These are phyloP conservation scores for Cercis canadensis DNA, from an alignment of 306 rosid species.

Conservation along the genomic window DNA sequence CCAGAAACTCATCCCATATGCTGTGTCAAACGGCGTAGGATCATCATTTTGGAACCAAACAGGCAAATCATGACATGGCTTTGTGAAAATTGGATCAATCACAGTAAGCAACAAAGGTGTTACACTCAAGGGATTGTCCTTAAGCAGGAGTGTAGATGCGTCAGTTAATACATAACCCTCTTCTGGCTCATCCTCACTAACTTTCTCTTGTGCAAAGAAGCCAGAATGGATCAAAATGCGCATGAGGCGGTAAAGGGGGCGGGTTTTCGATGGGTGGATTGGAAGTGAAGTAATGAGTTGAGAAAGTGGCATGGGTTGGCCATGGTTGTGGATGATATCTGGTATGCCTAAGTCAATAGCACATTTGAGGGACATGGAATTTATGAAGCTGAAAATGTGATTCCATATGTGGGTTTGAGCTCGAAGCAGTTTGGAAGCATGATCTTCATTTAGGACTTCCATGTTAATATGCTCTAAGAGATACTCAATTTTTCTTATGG, in stretches of 20 bases:
- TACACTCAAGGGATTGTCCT: conserved; percentile 34
- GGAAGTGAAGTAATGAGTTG: conserved; percentile 42
- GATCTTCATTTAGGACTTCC: not conserved
- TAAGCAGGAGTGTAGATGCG: conserved; percentile 54
- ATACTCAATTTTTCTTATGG: too few relatives aligned
- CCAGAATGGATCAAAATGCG: conserved; percentile 51
- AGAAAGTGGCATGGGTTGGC: conserved; percentile 50
- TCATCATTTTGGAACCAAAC: conserved; percentile 52
- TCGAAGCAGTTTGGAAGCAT: not conserved
- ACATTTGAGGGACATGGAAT: conserved; percentile 55
- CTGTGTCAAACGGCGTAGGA: conserved; percentile 45
- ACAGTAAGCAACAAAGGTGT: conserved; percentile 27
- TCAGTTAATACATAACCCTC: conserved; percentile 51
- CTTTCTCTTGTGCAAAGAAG: conserved; percentile 38
- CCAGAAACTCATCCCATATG: conserved; percentile 49
- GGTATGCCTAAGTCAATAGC: conserved; percentile 52
- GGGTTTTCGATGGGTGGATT: conserved; percentile 48
- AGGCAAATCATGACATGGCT: conserved; percentile 46
- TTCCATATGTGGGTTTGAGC: conserved; percentile 45
- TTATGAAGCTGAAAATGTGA: conserved; percentile 27
- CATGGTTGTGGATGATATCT: conserved; percentile 44
- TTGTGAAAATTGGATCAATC: conserved; percentile 37
- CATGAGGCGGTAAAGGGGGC: conserved; percentile 49
- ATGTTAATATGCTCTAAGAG: not conserved
- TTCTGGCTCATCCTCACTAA: conserved; percentile 12